Evolutionary conservation across 768 basidiomycete genomes (phyloP), one percentile per base, ranked within the genome.

Genomic region (Collybiopsis confluens): DNA sequence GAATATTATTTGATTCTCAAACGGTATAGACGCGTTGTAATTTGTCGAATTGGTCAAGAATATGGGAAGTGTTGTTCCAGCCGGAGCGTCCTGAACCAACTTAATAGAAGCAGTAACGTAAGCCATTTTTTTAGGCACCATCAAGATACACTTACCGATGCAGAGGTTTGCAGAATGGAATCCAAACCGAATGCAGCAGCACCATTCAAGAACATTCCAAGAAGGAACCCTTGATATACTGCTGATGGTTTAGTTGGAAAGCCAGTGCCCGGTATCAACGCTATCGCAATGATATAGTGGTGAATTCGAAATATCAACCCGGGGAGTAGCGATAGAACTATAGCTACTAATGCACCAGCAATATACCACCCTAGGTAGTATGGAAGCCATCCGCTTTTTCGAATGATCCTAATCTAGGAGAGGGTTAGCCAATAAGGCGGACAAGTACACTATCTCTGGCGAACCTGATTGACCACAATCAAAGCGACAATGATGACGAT

Each of bases 131-230:
- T 26, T 42, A 41, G 28, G 24, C 47, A 3, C 21, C 43, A 49
- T 45, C 16, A 37, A 9, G 43, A 35, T 1, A 20, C 26, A 69
- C 80, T 56, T 61, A 90, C 90, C 61, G 85, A 83, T 23, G 70
- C 81, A 4, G 78, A 69, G 1, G 90, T 93, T 66, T 95, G 82
- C 45, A 95, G 64, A 40, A 94, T 88, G 1, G 88, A 82, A 58
- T 79, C 89, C 59, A 90, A 85, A 1, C 88, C 90, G 68, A 85
- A 95, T 5, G 86, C 86, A 2, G 85, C 89, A 18, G 78, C 82
- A 2, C 85, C 91, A 60, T 91, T 88, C 52, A 90, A 66, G 68
- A 92, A 92, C 68, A 93, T 76, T 2, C 92, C 92, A 28, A 93
- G 73, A 13, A 92, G 71, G 64, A 92, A 83, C 1, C 86, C 90